Evolutionary conservation across 345 rosid genomes (phyloP), one percentile per base, ranked within the genome.

Genomic region (Gossypium ekmanianum): DNA sequence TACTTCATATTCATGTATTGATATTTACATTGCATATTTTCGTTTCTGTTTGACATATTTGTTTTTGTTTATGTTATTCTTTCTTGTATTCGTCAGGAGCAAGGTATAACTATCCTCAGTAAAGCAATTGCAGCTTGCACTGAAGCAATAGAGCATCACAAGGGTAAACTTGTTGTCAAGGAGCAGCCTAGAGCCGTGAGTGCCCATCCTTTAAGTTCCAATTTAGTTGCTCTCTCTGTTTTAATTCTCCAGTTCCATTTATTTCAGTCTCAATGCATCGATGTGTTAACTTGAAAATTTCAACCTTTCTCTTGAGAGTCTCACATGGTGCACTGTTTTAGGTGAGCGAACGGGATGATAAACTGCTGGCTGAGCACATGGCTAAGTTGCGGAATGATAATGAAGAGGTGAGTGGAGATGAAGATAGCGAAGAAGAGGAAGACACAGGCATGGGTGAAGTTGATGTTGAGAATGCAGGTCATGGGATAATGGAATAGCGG

Each of bases 291-390:
- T 27, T 43, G 34, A 52, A 55, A 73, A 29, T 55, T 18, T 68
- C 12, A 6, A 61, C 8, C 45, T 68, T 39, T 58, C 44, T 20
- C 58, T 14, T 39, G 74, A 24, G 76, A 50, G 50, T 74, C 51
- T 82, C 43, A 77, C 41, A 44, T 61, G 63, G 2, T 76, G 43
- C 58, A 22, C 71, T 77, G 63, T 17, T 83, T 63, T 59, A 93
- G 99, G 99, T 96, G 98, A 96, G 99, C 54, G 99, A 96, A 82
- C 78, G 98, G 34, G 98, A 96, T 75, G 99, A 96, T 76, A 93
- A 93, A 83, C 80, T 91, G 77, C 90, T 96, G 12, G 93, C 97
- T 4, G 99, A 96, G 81, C 97, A 90, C 86, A 96, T 93, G 99
- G 97, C 93, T 73, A 92, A 89, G 87, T 85, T 96, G 76, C 66